These are phyloP conservation scores for Yamadazyma philogaea DNA, from an alignment of 805 yeast genomes.

Conservation along the genomic window DNA sequence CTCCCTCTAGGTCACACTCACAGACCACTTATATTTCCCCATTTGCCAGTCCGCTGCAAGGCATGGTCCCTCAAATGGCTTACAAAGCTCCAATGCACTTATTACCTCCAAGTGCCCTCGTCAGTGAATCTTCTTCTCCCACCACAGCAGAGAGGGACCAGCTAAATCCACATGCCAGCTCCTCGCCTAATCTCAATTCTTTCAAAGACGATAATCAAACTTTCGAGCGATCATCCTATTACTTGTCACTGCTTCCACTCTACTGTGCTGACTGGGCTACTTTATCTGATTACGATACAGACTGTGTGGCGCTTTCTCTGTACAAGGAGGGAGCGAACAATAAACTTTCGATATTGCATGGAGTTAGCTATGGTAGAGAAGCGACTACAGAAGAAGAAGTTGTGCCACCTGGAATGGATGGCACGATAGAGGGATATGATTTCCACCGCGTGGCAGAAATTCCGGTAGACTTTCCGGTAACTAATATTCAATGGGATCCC, in stretches of 20 bases:
- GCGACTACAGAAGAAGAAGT: slow-evolving; percentile 19
- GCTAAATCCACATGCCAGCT: background rate
- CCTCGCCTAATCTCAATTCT: background rate
- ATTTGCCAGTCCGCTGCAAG: slow-evolving; percentile 2
- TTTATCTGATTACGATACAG: slow-evolving; percentile 27
- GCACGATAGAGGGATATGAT: slow-evolving; percentile 32
- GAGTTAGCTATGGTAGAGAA: slow-evolving; percentile 25
- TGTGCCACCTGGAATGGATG: slow-evolving; percentile 2
- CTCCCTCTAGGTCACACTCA: slow-evolving; percentile 3
- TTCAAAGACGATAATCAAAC: background rate
- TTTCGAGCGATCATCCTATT: slow-evolving; percentile 22
- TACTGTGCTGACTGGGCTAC: slow-evolving; percentile 36
- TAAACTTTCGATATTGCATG: slow-evolving; percentile 51
- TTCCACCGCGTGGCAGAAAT: slow-evolving; percentile 51
- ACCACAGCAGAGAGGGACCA: background rate
- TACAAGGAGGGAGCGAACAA: slow-evolving; percentile 77
- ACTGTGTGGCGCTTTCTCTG: slow-evolving; percentile 65
- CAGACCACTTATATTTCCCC: slow-evolving; percentile 4
- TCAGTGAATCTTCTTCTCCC: background rate
- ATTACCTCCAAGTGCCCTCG: slow-evolving; percentile 8
- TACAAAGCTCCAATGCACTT: slow-evolving; percentile 2
- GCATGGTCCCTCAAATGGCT: slow-evolving; percentile 1
- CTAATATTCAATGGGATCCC: slow-evolving; percentile 72
- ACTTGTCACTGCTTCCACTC: slow-evolving; percentile 28
- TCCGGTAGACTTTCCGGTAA: slow-evolving; percentile 62